Conservation (phyloP, 805 yeast species). For the Kurtzmaniella fragi region DNA sequence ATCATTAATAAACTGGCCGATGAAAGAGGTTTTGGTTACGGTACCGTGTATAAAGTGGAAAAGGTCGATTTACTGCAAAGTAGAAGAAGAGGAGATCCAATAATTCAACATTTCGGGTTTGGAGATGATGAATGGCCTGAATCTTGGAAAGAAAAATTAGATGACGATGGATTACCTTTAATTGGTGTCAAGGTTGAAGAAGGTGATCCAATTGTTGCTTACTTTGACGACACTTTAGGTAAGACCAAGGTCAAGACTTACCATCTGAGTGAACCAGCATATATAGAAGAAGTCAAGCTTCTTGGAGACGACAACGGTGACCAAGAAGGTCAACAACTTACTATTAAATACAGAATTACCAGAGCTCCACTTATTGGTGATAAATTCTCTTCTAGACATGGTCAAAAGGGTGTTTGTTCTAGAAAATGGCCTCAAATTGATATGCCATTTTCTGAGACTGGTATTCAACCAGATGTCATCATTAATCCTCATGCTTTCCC, state of each 20-base stretch:
- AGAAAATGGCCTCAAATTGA: slow-evolving; percentile 97
- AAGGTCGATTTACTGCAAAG: slow-evolving; percentile 75
- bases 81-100: slow-evolving; percentile 89
- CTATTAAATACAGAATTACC: slow-evolving; percentile 86
- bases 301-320: slow-evolving; percentile 77
- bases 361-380: slow-evolving; percentile 96
- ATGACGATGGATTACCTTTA: slow-evolving; percentile 87
- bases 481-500: slow-evolving; percentile 99
- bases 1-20: slow-evolving; percentile 95
- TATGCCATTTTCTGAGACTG: slow-evolving; percentile 95
- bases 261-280: slow-evolving; percentile 92
- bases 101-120: slow-evolving; percentile 90
- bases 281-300: slow-evolving; percentile 90
- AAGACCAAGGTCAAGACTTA: slow-evolving; percentile 89
- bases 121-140: slow-evolving; percentile 93
- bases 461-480: slow-evolving; percentile 96
- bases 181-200: slow-evolving; percentile 85
- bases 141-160: slow-evolving; percentile 82
- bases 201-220: slow-evolving; percentile 95
- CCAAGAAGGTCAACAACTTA: slow-evolving; percentile 75
- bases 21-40: slow-evolving; percentile 97
- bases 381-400: slow-evolving; percentile 95
- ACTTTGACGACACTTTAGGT: slow-evolving; percentile 83
- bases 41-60: slow-evolving; percentile 93
- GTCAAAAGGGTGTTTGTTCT: slow-evolving; percentile 97